A percentile compares a stretch with the other conserved stretches of the same genome.
Conservation (phyloP, 305 asterid genomes). For the Fraxinus angustifolia region DNA sequence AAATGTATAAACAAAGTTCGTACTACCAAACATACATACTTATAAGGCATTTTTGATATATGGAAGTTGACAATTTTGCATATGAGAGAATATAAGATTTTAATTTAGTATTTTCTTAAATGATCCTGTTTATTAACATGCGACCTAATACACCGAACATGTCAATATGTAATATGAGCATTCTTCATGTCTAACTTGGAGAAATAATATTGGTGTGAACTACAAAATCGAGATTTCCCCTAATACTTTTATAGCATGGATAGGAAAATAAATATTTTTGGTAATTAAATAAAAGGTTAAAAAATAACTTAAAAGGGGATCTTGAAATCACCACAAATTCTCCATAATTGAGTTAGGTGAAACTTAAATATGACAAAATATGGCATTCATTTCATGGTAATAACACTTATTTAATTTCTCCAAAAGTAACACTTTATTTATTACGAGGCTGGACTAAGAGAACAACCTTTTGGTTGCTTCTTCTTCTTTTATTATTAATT, state of each 20-base stretch:
- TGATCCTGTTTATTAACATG: neutral
- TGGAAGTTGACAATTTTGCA: neutral
- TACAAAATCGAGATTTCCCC: neutral
- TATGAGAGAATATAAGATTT: neutral
- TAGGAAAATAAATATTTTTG: neutral
- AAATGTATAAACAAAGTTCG: neutral
- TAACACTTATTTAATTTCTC: neutral
- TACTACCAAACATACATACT: neutral
- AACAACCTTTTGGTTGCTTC: neutral
- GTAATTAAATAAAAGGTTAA: neutral
- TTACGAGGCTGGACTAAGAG: neutral
- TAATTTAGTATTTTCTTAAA: neutral
- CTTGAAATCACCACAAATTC: neutral
- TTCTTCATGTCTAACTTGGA: neutral
- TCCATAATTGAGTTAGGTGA: neutral
- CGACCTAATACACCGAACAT: neutral
- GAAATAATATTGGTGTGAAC: neutral
- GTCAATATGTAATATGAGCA: neutral
- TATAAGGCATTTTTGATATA: neutral
- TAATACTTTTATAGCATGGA: neutral
- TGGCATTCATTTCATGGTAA: neutral
- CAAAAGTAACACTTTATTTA: too few species aligned
- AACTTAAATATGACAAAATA: neutral
- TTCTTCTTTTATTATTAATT: too few species aligned
- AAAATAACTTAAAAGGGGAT: neutral